Base-by-base conservation (phyloP, 2,329 filamentous ascomycete genomes). In the Fusarium udum region DNA sequence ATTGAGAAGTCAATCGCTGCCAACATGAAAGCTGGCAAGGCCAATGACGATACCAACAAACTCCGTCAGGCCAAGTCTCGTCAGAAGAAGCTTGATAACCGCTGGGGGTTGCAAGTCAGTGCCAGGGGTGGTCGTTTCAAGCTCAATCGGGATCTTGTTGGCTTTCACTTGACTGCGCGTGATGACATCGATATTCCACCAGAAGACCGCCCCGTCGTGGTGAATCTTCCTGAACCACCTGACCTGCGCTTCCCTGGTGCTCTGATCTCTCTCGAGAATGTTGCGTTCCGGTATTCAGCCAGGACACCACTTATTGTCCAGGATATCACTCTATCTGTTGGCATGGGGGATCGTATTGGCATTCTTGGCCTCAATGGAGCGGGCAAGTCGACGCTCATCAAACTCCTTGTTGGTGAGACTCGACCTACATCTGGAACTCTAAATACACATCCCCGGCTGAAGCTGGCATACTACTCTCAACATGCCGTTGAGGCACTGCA, bases 1-100 rank as follows among this genome's bases (percentile, higher is more conserved):
- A 93, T 97, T 69, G 91, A 95, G 81, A 89, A 93, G 75, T 93
- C 91, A 1, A 94, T 97, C 57, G 86, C 88, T 26, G 89, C 91
- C 67, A 95, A 93, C 74, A 88, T 94, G 77, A 92, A 91, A 73
- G 89, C 92, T 26, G 94, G 93, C 12, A 93, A 92, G 79, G 90
- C 91, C 53, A 92, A 91, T 32, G 93, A 94, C 36, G 94, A 97
- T 77, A 92, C 95, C 75, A 95, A 95, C 79, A 95, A 95, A 79
- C 86, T 97, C 6, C 90, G 93, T n/a, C 93, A 95, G 84, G 94
- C 93, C 8, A 95, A 95, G 71, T 93, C 92, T 9, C 87, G 93
- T 2, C 93, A 95, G 83, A 95, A 95, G 85, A 95, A 94, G 79
- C 86, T 97, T 3, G 93, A 97, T 64, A 92, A 96, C 62, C 87